These are phyloP conservation scores for Hyphodiscus hymeniophilus DNA, from an alignment of 495 filamentous ascomycete species.

Conservation along the genomic window DNA sequence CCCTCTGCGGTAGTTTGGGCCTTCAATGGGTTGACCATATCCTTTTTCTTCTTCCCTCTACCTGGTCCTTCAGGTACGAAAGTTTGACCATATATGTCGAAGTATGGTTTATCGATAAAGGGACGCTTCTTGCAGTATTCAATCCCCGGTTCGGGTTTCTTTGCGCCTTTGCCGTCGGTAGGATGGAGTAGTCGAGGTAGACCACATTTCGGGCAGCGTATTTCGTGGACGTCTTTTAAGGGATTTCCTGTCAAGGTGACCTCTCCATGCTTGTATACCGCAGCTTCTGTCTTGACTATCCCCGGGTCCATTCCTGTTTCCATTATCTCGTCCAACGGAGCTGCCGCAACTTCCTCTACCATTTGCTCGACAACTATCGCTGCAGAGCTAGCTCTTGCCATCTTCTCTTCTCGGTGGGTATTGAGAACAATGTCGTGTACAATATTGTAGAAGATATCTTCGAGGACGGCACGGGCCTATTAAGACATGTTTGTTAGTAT, in stretches of 20 bases:
- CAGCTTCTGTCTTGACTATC: conserved; percentile 57
- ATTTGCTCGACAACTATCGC: conserved; percentile 59
- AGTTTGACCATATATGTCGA: conserved; percentile 77
- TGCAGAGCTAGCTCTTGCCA: conserved; percentile 62
- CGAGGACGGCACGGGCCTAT: conserved; percentile 48
- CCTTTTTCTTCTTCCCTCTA: conserved; percentile 52
- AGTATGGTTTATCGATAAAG: conserved; percentile 61
- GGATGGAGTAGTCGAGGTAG: conserved; percentile 57
- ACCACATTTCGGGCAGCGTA: conserved; percentile 57
- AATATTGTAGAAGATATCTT: conserved; percentile 65
- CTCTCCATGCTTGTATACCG: conserved; percentile 63
- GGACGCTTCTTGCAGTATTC: conserved; percentile 74
- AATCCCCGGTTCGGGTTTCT: conserved; percentile 50
- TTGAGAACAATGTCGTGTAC: conserved; percentile 63
- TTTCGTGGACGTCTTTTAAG: conserved; percentile 56
- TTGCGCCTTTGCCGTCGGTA: conserved; percentile 50
- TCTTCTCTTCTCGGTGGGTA: conserved; percentile 67
- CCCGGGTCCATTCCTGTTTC: conserved; percentile 19
- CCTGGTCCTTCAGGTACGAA: conserved; percentile 49
- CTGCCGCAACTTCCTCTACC: conserved; percentile 27
- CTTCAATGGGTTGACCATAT: conserved; percentile 27
- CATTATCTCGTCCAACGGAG: conserved; percentile 25
- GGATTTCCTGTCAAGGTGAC: conserved; percentile 70
- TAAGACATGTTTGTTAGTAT: conserved; percentile 13
- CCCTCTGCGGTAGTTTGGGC: conserved; percentile 43